Conservation (phyloP, 2,329 filamentous ascomycete species). For the Fusarium chaquense region DNA sequence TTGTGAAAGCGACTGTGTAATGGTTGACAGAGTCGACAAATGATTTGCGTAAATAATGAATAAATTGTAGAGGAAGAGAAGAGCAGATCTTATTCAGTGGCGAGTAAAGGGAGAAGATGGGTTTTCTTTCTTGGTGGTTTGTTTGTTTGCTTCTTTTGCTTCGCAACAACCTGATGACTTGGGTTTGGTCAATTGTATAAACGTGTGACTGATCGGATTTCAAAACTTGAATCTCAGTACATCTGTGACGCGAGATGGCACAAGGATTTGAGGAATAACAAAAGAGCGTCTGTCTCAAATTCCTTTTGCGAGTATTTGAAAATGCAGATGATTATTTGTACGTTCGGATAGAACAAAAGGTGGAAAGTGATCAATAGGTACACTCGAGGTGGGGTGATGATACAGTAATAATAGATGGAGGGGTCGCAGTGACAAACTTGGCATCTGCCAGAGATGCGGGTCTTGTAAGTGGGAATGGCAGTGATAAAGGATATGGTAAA, state of each 20-base stretch:
- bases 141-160: conserved; percentile 20
- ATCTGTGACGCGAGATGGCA: conserved; percentile 2
- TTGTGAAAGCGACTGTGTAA: conserved; percentile 38
- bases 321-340: not conserved
- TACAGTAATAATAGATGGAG: conserved; percentile 21
- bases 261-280: not conserved
- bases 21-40: conserved; percentile 3
- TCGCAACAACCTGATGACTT: conserved; percentile 23
- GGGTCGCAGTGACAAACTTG: conserved; percentile 33
- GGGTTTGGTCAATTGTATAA: conserved; percentile 14
- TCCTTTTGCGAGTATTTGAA: conserved; percentile 5
- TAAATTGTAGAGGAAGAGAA: not conserved
- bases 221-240: conserved; percentile 4
- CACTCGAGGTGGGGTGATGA: conserved; percentile 32
- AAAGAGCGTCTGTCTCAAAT: not conserved
- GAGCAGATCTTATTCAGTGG: not conserved
- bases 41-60: not conserved
- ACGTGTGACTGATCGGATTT: conserved; percentile 27
- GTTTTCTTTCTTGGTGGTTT: conserved; percentile 1
- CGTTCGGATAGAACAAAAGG: not conserved
- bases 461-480: conserved; percentile 21
- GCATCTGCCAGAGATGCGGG: conserved; percentile 28
- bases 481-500: not conserved
- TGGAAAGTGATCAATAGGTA: not conserved
- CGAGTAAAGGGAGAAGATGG: not conserved